Evolutionary conservation across 176 grass and related monocot species (phyloP), one percentile per base, ranked within the genome.

Genomic region (Zoysia japonica): DNA sequence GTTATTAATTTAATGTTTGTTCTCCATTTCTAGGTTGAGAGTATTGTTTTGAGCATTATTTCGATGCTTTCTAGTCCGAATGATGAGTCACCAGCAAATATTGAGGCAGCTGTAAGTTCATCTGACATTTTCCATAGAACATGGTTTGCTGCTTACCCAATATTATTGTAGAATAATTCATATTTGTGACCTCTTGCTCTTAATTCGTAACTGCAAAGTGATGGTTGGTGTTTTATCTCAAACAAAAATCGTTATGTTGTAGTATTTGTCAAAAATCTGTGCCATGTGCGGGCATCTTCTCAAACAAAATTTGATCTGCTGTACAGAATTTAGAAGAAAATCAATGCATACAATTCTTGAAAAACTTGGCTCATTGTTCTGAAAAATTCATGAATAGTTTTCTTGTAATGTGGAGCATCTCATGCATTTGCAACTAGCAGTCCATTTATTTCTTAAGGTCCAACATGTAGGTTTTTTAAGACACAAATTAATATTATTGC

Each of bases 31-130:
- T 74, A 97, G 93, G 93, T 97, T 68, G 90, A 97, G 78, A 97
- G 93, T 56, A 97, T 97, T 81, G 93, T 97, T 85, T 47, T 97
- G 60, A 97, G 93, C 88, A 97, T 97, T 76, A 97, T 97, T 82
- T 93, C 93, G 15, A 97, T 97, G 90, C 90, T 97, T 75, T 97
- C 93, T 81, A 89, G 90, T 80, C 93, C 93, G 67, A 97, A 97
- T 68, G 93, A 97, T 42, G 90, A 97, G 71, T 97, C 93, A 3
- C 88, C 90, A 68, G 93, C 90, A 72, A 97, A 97, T 87, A 83
- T 97, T 65, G 93, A 97, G 77, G 88, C 93, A 19, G 93, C 93
- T 80, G 93, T 97, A 93, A 97, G 93, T 86, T 75, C 20, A 68
- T 65, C 55, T 71, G 6, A 65, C 42, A 89, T 74, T 56, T 87